Conservation (phyloP, 2,329 filamentous ascomycete species). For the Zelopaecilomyces penicillatus region DNA sequence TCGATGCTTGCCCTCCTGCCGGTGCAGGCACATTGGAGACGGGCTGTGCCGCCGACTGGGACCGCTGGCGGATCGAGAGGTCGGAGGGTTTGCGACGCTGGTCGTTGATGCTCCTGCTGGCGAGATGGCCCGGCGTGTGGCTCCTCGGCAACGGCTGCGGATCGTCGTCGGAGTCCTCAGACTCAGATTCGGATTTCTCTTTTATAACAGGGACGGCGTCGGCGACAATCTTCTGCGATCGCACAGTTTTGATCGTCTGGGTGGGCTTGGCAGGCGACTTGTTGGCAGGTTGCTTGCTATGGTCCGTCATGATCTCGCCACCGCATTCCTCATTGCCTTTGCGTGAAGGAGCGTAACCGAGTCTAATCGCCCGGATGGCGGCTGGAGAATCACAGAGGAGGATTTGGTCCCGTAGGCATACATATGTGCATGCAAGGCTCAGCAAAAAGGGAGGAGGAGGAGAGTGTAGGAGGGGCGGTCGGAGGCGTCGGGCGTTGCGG, state of each 20-base stretch:
- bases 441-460: not conserved
- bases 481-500: not conserved
- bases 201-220: conserved; percentile 19
- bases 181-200: conserved; percentile 18
- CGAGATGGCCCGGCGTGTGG: conserved; percentile 54
- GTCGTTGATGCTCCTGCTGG: conserved; percentile 46
- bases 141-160: conserved; percentile 39
- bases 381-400: not conserved
- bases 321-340: conserved; percentile 22
- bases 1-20: not conserved
- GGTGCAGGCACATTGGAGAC: conserved; percentile 13
- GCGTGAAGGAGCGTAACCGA: conserved; percentile 4
- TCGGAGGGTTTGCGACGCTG: conserved; percentile 44
- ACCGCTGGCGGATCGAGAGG: conserved; percentile 44
- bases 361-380: too few relatives aligned
- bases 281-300: conserved; percentile 24
- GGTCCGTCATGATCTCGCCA: conserved; percentile 35
- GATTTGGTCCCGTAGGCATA: not conserved
- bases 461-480: conserved; percentile 1
- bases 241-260: conserved; percentile 27
- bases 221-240: conserved; percentile 45
- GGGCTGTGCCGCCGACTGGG: conserved; percentile 38
- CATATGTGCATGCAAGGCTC: not conserved
- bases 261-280: conserved; percentile 21
- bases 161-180: conserved; percentile 26